phyloP scores from a whole-genome alignment of 2,329 filamentous ascomycete genomes.

The Colletotrichum orbiculare region DNA sequence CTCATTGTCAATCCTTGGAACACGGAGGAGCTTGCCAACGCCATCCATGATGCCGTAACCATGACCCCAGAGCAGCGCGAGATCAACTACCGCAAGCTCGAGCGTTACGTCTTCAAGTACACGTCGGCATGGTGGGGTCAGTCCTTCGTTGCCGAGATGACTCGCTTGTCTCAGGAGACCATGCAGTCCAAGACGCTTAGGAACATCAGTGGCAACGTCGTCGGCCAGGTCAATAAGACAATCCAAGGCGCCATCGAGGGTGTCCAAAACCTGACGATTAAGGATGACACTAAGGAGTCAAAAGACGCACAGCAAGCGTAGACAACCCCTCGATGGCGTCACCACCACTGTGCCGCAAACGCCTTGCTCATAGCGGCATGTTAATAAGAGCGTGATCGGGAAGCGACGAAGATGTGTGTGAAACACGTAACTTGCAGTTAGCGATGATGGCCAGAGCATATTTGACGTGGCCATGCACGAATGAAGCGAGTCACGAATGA shows the following conservation, averaged over 20 bases:
- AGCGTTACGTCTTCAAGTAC: slow-evolving; percentile 97
- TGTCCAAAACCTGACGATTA: slow-evolving; percentile 5
- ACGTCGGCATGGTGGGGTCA: slow-evolving; percentile 98
- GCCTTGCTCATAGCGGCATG: not conserved
- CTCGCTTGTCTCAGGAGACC: slow-evolving; percentile 57
- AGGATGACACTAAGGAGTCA: slow-evolving; percentile 9
- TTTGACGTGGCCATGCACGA: slow-evolving; percentile 4
- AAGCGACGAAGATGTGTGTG: slow-evolving; percentile 16
- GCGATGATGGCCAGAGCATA: not conserved
- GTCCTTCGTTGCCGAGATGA: slow-evolving; percentile 88
- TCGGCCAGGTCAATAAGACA: slow-evolving; percentile 39
- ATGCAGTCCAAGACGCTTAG: slow-evolving; percentile 52
- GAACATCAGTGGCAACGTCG: slow-evolving; percentile 54
- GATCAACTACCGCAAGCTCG: slow-evolving; percentile 89
- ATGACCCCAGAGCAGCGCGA: slow-evolving; percentile 91
- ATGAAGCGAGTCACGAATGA: slow-evolving; percentile 1
- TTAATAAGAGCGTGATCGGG: slow-evolving; percentile 35
- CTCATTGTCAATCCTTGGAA: slow-evolving; percentile 99
- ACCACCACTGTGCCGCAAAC: not conserved
- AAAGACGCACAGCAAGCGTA: too few relatives aligned
- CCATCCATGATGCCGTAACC: slow-evolving; percentile 95
- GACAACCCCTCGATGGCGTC: too few relatives aligned
- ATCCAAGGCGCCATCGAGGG: slow-evolving; percentile 26
- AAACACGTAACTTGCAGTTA: slow-evolving; percentile 1
- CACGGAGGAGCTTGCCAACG: slow-evolving; percentile 91